phyloP scores from a whole-genome alignment of 192 early-diverging fungal genomes.

The Backusella macrospora region DNA sequence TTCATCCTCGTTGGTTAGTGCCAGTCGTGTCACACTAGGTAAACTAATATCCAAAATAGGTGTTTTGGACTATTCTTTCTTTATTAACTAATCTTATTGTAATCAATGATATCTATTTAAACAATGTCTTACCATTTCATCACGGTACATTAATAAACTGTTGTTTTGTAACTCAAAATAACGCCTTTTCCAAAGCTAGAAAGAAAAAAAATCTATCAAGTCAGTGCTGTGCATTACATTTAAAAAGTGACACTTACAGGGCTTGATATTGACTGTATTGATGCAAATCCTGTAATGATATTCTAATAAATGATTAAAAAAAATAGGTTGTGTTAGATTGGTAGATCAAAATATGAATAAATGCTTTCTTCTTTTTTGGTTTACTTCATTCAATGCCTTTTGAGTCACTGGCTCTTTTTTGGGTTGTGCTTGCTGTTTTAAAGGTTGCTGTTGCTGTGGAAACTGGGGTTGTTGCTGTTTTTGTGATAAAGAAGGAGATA shows the following conservation, averaged over 20 bases:
- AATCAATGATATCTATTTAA: neutral
- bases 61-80: conserved; percentile 16
- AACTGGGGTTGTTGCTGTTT: neutral
- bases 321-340: neutral
- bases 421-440: conserved; percentile 20
- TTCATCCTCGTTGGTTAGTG: conserved; percentile 22
- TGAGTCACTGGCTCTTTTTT: conserved; percentile 40
- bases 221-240: neutral
- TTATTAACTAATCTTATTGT: neutral
- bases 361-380: conserved; percentile 47
- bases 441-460: neutral
- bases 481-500: too few species aligned
- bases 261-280: conserved; percentile 23
- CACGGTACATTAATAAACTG: conserved; percentile 50
- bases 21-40: conserved; percentile 12
- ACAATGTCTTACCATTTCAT: conserved; percentile 38
- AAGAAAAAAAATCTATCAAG: neutral
- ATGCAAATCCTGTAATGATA: conserved; percentile 38
- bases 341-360: neutral
- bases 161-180: conserved; percentile 60
- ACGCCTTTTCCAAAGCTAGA: conserved; percentile 61
- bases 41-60: conserved; percentile 29
- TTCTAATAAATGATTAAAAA: conserved; percentile 28
- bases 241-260: conserved; percentile 29
- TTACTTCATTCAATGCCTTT: conserved; percentile 38